phyloP scores from a whole-genome alignment of 257 asterid species.

The Salvia miltiorrhiza region DNA sequence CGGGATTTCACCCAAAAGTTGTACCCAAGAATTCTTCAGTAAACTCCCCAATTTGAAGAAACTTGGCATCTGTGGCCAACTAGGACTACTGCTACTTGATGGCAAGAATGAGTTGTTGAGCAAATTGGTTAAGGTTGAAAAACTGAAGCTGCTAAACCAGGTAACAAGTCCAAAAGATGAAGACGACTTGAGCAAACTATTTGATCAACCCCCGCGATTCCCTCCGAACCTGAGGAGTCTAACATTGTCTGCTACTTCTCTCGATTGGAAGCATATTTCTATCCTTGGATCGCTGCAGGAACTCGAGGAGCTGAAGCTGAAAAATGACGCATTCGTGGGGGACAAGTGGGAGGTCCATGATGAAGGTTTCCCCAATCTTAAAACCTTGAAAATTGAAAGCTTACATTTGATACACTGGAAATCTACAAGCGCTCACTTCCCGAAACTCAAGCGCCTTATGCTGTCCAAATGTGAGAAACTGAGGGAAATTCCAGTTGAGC shows the following conservation, averaged over 20 bases:
- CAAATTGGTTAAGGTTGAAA: constrained; percentile 31
- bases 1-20: constrained; percentile 43
- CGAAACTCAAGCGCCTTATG: constrained; percentile 21
- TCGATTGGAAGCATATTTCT: constrained; percentile 28
- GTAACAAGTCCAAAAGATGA: constrained; percentile 13
- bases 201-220: constrained; percentile 27
- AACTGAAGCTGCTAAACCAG: constrained; percentile 44
- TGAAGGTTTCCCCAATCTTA: constrained; percentile 19
- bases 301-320: constrained; percentile 29
- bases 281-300: constrained; percentile 23
- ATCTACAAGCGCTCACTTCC: constrained; percentile 27
- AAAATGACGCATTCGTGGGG: constrained; percentile 33
- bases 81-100: constrained; percentile 28
- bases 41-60: constrained; percentile 39
- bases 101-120: constrained; percentile 25
- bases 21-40: constrained; percentile 35
- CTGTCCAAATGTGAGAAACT: constrained; percentile 29
- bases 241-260: constrained; percentile 27
- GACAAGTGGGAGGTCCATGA: constrained; percentile 16
- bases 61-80: constrained; percentile 45
- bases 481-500: constrained; percentile 19
- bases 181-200: constrained; percentile 1
- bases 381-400: constrained; percentile 25
- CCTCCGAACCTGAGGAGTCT: constrained; percentile 35
- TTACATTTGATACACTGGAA: constrained; percentile 26